Evolutionary conservation across 768 basidiomycete genomes (phyloP).

Genomic region (Termitomyces sp.): DNA sequence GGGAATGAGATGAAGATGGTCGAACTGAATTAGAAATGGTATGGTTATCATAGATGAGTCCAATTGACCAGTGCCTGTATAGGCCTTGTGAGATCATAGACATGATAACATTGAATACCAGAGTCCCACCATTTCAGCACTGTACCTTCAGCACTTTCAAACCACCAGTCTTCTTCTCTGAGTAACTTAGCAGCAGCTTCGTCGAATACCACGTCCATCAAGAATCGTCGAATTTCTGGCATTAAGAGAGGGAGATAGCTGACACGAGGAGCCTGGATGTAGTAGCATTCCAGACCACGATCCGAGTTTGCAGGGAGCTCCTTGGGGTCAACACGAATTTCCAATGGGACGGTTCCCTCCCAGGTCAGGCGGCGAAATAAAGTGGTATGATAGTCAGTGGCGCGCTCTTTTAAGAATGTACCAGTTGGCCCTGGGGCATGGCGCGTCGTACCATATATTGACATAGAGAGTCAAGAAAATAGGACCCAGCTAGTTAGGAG

Average conservation of each 20-base stretch:
- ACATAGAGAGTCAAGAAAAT: conserved; percentile 32
- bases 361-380: conserved; percentile 87
- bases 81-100: conserved; percentile 7
- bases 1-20: conserved; percentile 38
- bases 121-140: conserved; percentile 80
- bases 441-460: conserved; percentile 50
- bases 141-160: conserved; percentile 83
- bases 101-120: neutral
- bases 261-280: conserved; percentile 86
- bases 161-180: conserved; percentile 96
- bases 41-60: conserved; percentile 88
- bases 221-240: conserved; percentile 82
- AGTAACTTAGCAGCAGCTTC: conserved; percentile 72
- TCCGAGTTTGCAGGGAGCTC: conserved; percentile 90
- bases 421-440: conserved; percentile 36
- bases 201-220: conserved; percentile 92
- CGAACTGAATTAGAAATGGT: conserved; percentile 60
- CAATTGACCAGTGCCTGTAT: conserved; percentile 97
- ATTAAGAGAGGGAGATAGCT: conserved; percentile 91
- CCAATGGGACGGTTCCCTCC: conserved; percentile 88
- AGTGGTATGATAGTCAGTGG: conserved; percentile 59
- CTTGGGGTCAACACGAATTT: conserved; percentile 85
- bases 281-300: conserved; percentile 87
- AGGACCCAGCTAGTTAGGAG: neutral
- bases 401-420: conserved; percentile 32